phyloP scores from a whole-genome alignment of 257 asterid genomes.

The Capsicum baccatum region DNA sequence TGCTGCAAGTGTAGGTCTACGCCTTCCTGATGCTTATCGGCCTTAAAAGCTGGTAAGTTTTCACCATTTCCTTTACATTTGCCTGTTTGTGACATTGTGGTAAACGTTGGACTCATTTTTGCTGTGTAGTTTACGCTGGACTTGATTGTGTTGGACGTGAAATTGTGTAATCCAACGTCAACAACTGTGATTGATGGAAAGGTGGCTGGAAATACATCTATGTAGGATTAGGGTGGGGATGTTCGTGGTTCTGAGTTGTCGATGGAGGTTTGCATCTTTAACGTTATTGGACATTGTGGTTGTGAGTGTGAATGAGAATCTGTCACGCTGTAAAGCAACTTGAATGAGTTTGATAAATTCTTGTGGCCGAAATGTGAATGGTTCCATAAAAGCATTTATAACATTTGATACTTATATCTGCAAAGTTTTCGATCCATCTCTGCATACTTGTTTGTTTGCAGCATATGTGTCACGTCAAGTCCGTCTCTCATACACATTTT shows the following conservation, averaged over 20 bases:
- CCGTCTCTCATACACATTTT: neutral
- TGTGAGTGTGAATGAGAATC: neutral
- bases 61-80: neutral
- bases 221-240: neutral
- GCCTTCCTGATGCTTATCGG: conserved; percentile 78
- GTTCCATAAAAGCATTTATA: neutral
- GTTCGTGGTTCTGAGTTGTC: neutral
- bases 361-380: neutral
- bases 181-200: neutral
- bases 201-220: neutral
- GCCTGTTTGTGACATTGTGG: neutral
- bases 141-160: neutral
- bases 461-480: neutral
- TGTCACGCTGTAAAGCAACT: too few relatives aligned
- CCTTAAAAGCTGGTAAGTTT: conserved; percentile 50
- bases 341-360: neutral
- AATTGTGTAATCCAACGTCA: neutral
- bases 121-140: neutral
- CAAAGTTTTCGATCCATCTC: neutral
- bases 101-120: neutral
- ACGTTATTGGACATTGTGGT: neutral
- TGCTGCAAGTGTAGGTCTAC: conserved; percentile 95
- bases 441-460: neutral
- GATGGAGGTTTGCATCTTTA: neutral
- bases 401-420: neutral